Conservation (phyloP, 306 rosid genomes). For the Medicago ruthenica region DNA sequence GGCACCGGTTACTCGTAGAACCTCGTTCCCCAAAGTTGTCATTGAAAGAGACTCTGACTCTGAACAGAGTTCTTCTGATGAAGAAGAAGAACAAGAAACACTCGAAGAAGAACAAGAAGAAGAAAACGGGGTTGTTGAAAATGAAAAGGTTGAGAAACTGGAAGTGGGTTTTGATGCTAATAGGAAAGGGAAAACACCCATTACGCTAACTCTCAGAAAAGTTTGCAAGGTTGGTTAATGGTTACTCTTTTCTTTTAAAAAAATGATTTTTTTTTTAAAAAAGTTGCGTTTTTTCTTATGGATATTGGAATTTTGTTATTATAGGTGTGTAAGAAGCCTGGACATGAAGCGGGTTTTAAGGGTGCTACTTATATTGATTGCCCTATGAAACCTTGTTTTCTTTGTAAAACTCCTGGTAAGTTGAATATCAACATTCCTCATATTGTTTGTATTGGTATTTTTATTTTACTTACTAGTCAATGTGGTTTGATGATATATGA, state of each 20-base stretch:
- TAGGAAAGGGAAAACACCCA: conserved; percentile 67
- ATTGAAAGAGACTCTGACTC: conserved; percentile 76
- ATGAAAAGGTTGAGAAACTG: conserved; percentile 37
- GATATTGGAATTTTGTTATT: conserved; percentile 7
- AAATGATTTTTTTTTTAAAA: not conserved
- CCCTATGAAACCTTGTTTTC: conserved; percentile 99
- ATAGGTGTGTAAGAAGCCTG: conserved; percentile 86
- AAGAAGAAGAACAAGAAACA: conserved; percentile 40
- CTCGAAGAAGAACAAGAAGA: conserved; percentile 32
- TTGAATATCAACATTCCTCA: not conserved
- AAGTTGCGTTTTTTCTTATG: not conserved
- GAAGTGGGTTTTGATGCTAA: conserved; percentile 53
- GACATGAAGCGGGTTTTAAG: conserved; percentile 95
- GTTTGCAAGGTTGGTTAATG: conserved; percentile 80
- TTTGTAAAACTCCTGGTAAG: conserved; percentile 89
- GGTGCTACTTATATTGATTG: conserved; percentile 98
- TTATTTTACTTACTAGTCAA: not conserved
- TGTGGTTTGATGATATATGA: not conserved
- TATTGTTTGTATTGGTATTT: conserved; percentile 1
- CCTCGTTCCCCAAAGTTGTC: conserved; percentile 66
- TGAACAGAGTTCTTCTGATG: conserved; percentile 78
- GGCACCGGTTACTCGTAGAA: conserved; percentile 74
- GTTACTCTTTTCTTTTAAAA: not conserved
- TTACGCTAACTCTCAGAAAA: conserved; percentile 73
- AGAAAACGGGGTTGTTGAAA: conserved; percentile 37